phyloP scores from a whole-genome alignment of 2,329 filamentous ascomycete species.

The Lithohypha guttulata region DNA sequence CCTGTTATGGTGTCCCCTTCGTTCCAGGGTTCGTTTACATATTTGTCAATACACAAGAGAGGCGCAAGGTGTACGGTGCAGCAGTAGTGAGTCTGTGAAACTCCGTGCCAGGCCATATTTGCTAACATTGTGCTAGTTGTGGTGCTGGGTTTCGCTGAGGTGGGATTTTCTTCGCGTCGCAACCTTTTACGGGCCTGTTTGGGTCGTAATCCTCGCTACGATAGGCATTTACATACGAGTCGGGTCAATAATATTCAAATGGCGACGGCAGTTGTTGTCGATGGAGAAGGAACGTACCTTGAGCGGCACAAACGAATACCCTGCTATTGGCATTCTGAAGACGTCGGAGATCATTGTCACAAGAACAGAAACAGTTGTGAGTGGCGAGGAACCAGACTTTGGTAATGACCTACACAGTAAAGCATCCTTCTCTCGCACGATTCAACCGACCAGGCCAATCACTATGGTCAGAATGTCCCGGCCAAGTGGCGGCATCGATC shows the following conservation, averaged over 20 bases:
- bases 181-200: conserved; percentile 53
- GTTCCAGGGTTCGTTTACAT: conserved; percentile 58
- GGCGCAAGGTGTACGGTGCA: conserved; percentile 58
- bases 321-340: conserved; percentile 7
- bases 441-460: neutral
- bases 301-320: neutral
- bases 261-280: conserved; percentile 48
- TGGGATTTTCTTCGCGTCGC: conserved; percentile 65
- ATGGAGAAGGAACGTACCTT: conserved; percentile 1
- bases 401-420: neutral
- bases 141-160: conserved; percentile 63
- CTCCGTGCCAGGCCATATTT: neutral
- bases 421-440: neutral
- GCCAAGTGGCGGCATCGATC: conserved; percentile 20
- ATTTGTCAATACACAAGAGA: conserved; percentile 45
- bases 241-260: conserved; percentile 35
- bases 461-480: neutral
- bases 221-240: conserved; percentile 32
- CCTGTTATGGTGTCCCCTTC: conserved; percentile 64
- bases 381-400: neutral
- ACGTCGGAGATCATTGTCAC: conserved; percentile 15
- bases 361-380: conserved; percentile 6
- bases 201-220: conserved; percentile 32
- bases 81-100: conserved; percentile 42
- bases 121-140: conserved; percentile 39